Base-by-base conservation (phyloP, 805 yeast genomes). In the Saccharomyces paradoxus region DNA sequence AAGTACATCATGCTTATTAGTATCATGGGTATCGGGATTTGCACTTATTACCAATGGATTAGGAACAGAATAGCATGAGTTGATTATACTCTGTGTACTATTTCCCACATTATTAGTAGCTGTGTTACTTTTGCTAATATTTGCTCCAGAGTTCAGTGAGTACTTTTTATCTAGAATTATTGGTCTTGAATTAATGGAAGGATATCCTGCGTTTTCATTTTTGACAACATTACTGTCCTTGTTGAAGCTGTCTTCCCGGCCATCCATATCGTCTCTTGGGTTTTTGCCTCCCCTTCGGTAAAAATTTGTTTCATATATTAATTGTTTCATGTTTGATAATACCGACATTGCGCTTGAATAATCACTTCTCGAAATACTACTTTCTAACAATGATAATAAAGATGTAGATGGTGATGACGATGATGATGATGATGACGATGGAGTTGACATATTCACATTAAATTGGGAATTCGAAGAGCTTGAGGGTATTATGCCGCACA, bases 271-370 rank as follows among this genome's bases (percentile, higher is more conserved):
- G 1, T 58, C 60, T 27, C 64, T 52, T 1, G 69, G 69, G 44
- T 65, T 61, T 22, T 52, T 53, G 29, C 71, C 71, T 9, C 61
- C 58, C 32, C 71, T 58, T 53, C 64, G 63, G 30, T 58, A 62
- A 48, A 61, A 60, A 21, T 50, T 53, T 1, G 70, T 64, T 27
- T 60, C 59, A 27, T 51, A 50, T 4, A 65, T 46, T 17, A 63
- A 51, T 46, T 59, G 61, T 50, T 65, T 61, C 47, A 66, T 59
- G 49, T 62, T 65, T 30, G 60, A 54, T 30, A 66, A 37, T 13
- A 64, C 49, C 7, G 60, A 55, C 29, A 65, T 32, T 2, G 69
- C 60, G 8, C 60, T 55, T 8, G 57, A 52, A 29, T 54, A 46
- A 50, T 67, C 67, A 37, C 62, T 62, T 26, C 56, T 61, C 14